Evolutionary conservation across 2,329 filamentous ascomycete genomes (phyloP).

Genomic region (Samsoniella hepiali): DNA sequence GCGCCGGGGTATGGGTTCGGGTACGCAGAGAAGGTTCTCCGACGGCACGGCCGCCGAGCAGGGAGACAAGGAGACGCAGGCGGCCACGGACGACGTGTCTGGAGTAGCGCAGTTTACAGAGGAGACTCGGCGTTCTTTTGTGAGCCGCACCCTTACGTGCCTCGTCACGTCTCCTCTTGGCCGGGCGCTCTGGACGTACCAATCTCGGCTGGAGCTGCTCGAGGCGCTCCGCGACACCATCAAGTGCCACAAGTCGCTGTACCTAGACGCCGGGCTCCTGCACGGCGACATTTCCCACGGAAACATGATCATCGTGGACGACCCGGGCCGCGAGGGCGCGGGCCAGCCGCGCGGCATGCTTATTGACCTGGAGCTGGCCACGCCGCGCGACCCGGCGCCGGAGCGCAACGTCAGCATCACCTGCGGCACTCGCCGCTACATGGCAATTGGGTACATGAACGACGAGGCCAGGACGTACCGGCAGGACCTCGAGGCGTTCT

Average conservation of each 20-base stretch:
- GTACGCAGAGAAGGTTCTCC: background rate
- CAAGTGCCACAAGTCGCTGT: conserved; percentile 23
- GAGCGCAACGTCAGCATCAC: conserved; percentile 12
- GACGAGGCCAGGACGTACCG: conserved; percentile 22
- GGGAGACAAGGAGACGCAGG: too few relatives aligned
- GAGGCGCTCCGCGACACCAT: conserved; percentile 23
- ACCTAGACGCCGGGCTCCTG: conserved; percentile 18
- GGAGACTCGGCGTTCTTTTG: conserved; percentile 19
- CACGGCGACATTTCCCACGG: conserved; percentile 23
- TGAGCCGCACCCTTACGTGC: conserved; percentile 24
- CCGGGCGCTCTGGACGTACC: conserved; percentile 22
- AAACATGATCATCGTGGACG: conserved; percentile 23
- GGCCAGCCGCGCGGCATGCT: conserved; percentile 19
- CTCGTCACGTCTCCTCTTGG: conserved; percentile 24
- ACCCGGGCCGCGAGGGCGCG: background rate
- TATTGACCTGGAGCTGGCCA: conserved; percentile 24
- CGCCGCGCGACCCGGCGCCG: conserved; percentile 14
- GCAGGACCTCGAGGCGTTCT: conserved; percentile 30
- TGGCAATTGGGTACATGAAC: conserved; percentile 26
- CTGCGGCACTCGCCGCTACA: conserved; percentile 24
- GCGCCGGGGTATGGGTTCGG: background rate
- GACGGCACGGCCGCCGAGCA: background rate
- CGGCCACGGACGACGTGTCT: too few relatives aligned
- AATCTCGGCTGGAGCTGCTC: conserved; percentile 20
- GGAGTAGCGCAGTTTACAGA: conserved; percentile 12